phyloP scores from a whole-genome alignment of 1,284 basidiomycete genomes.

The Crocinoboletus sp. region DNA sequence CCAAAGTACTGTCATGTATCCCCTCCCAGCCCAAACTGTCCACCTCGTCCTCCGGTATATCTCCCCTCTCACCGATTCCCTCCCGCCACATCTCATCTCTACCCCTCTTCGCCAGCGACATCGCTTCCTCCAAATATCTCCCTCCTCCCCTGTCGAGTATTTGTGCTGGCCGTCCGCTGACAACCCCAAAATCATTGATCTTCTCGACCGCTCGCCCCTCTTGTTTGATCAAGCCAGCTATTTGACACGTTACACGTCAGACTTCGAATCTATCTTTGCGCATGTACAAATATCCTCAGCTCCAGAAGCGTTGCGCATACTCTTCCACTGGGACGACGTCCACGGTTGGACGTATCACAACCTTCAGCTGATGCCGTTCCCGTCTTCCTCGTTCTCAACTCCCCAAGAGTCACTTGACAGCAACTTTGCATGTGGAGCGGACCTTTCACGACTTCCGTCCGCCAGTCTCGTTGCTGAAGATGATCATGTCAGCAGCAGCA shows the following conservation, averaged over 20 bases:
- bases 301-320: slow-evolving; percentile 46
- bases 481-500: slow-evolving; percentile 29
- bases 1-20: slow-evolving; percentile 12
- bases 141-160: slow-evolving; percentile 50
- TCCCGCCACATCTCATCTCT: slow-evolving; percentile 62
- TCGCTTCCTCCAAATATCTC: slow-evolving; percentile 53
- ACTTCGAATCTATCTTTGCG: slow-evolving; percentile 55
- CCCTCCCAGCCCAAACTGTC: slow-evolving; percentile 28
- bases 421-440: not conserved
- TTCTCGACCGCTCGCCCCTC: slow-evolving; percentile 43
- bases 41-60: slow-evolving; percentile 55
- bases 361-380: slow-evolving; percentile 67
- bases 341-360: slow-evolving; percentile 69
- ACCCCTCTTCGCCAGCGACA: slow-evolving; percentile 58
- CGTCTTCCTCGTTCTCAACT: slow-evolving; percentile 42
- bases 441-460: not conserved
- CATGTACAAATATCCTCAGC: slow-evolving; percentile 50
- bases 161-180: slow-evolving; percentile 61
- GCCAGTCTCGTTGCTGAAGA: slow-evolving; percentile 13
- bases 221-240: slow-evolving; percentile 33
- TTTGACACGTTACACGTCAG: slow-evolving; percentile 52
- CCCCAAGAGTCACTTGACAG: slow-evolving; percentile 36
- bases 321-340: slow-evolving; percentile 60
- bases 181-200: slow-evolving; percentile 36
- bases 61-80: slow-evolving; percentile 42